Evolutionary conservation across 495 filamentous ascomycete species (phyloP).

Genomic region (Aspergillus incahuasiensis): DNA sequence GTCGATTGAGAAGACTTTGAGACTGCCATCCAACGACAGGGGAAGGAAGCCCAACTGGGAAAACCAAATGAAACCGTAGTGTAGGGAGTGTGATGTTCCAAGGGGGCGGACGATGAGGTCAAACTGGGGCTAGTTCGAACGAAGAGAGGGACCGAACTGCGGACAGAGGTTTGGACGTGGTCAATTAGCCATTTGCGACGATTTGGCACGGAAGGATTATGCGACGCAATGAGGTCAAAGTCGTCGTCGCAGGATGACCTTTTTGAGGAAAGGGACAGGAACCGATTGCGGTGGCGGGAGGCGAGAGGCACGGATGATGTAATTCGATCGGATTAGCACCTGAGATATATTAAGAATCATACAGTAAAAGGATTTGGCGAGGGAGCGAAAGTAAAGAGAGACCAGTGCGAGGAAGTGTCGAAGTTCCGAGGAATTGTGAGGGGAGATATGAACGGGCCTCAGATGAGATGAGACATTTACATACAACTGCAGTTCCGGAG

Average conservation of each 20-base stretch:
- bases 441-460: not conserved
- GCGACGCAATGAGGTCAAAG: not conserved
- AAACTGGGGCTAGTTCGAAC: conserved; percentile 7
- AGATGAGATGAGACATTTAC: not conserved
- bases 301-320: not conserved
- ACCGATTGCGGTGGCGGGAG: conserved; percentile 1
- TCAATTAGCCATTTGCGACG: not conserved
- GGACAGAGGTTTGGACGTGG: not conserved
- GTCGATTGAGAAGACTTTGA: conserved; percentile 6
- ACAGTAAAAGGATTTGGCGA: not conserved
- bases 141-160: conserved; percentile 1
- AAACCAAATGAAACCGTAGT: not conserved
- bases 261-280: conserved; percentile 8
- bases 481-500: not conserved
- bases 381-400: not conserved
- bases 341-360: not conserved
- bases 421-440: not conserved
- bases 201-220: not conserved
- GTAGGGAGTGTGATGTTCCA: not conserved
- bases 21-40: conserved; percentile 22
- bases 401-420: not conserved
- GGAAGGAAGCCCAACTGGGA: not conserved
- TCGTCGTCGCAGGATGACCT: conserved; percentile 8
- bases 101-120: not conserved
- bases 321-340: not conserved